Evolutionary conservation across 2,329 filamentous ascomycete genomes (phyloP).

Genomic region (Berkeleyomyces rouxiae): DNA sequence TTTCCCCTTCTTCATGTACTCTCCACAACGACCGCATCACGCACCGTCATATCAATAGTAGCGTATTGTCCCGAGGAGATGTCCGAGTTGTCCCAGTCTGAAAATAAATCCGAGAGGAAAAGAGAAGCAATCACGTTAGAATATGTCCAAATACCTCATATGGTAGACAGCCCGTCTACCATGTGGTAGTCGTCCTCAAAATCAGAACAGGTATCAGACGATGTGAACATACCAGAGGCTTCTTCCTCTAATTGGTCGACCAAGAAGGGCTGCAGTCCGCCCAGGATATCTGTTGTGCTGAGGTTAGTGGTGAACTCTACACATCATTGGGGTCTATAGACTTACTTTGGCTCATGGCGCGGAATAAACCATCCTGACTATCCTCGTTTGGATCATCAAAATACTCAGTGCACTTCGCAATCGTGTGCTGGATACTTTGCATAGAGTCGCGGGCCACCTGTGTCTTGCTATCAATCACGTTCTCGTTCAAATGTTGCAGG

Average conservation of each 20-base stretch:
- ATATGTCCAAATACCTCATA: slow-evolving; percentile 5
- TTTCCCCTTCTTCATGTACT: neutral
- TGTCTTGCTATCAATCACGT: slow-evolving; percentile 26
- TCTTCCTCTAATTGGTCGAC: slow-evolving; percentile 43
- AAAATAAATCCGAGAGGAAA: neutral
- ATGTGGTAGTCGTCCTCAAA: neutral
- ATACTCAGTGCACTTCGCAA: slow-evolving; percentile 27
- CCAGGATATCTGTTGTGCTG: slow-evolving; percentile 24
- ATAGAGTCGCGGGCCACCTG: slow-evolving; percentile 29
- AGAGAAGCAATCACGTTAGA: neutral
- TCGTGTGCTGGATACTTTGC: slow-evolving; percentile 25
- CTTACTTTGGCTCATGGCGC: slow-evolving; percentile 24
- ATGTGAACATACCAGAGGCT: slow-evolving; percentile 35
- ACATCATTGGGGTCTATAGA: slow-evolving; percentile 1
- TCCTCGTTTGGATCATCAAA: slow-evolving; percentile 22
- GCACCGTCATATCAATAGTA: neutral
- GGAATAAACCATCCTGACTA: slow-evolving; percentile 21
- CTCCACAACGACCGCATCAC: neutral
- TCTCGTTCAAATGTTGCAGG: slow-evolving; percentile 30
- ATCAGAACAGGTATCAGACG: slow-evolving; percentile 1
- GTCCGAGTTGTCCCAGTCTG: slow-evolving; percentile 8
- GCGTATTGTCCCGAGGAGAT: slow-evolving; percentile 5
- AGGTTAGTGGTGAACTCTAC: neutral
- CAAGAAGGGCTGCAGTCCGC: slow-evolving; percentile 35
- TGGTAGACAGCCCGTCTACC: neutral